Percentiles rank a stretch among this genome's conserved stretches.
Conservation (phyloP, 177 flowering plant species). For the Vitis hybrid region DNA sequence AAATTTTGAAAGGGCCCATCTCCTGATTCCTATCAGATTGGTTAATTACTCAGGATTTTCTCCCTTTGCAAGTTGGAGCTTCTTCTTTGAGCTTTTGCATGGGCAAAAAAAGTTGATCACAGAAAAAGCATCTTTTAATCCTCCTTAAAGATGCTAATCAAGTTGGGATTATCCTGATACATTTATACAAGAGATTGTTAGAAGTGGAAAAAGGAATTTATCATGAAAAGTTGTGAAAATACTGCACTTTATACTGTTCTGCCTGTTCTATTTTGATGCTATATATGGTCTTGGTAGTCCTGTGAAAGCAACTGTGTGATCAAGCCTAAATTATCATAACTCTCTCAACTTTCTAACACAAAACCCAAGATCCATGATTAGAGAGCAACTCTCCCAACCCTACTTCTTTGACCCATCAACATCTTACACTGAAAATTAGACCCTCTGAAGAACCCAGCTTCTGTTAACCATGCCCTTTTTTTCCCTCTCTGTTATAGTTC, state of each 20-base stretch:
- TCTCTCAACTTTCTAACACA: slow-evolving; percentile 22
- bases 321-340: slow-evolving; percentile 6
- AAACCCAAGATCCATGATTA: slow-evolving; percentile 42
- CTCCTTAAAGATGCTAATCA: not conserved
- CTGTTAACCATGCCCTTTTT: slow-evolving; percentile 20
- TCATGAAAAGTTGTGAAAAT: not conserved
- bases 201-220: not conserved
- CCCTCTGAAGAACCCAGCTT: slow-evolving; percentile 29
- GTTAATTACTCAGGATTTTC: not conserved
- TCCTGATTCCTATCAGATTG: not conserved
- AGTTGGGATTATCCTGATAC: not conserved
- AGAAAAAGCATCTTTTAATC: not conserved
- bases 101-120: not conserved
- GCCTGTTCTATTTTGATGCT: slow-evolving; percentile 4
- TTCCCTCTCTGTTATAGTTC: slow-evolving; percentile 11
- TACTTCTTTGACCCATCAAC: slow-evolving; percentile 41
- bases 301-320: slow-evolving; percentile 18
- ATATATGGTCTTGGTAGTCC: slow-evolving; percentile 9
- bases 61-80: not conserved
- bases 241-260: not conserved
- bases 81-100: not conserved
- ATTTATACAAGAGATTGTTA: too few relatives aligned
- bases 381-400: slow-evolving; percentile 33
- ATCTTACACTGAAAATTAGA: slow-evolving; percentile 63
- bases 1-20: not conserved